phyloP scores from a whole-genome alignment of 2,329 filamentous ascomycete species.

The Hortaea sp. region DNA sequence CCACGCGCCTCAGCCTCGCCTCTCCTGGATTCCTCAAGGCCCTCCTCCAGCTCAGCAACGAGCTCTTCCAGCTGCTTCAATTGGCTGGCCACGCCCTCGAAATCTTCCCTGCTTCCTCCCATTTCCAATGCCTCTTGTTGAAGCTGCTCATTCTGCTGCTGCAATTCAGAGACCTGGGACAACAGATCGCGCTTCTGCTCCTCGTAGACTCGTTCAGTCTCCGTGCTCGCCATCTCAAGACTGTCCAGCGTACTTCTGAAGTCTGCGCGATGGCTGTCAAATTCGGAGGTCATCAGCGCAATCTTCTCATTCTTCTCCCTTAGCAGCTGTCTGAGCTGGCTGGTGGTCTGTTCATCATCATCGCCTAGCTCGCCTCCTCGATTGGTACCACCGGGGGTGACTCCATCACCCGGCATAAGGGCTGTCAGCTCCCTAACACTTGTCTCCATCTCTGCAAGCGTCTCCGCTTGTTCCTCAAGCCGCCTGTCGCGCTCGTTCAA shows the following conservation, averaged over 20 bases:
- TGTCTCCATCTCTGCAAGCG: constrained; percentile 79
- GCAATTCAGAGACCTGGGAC: constrained; percentile 63
- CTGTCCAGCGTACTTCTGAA: constrained; percentile 96
- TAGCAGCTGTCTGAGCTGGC: constrained; percentile 67
- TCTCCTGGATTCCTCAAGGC: constrained; percentile 83
- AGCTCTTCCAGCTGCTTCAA: constrained; percentile 92
- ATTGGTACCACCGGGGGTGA: constrained; percentile 29
- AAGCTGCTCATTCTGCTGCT: constrained; percentile 77
- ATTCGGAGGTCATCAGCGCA: constrained; percentile 81
- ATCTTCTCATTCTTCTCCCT: constrained; percentile 97
- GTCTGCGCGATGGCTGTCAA: constrained; percentile 87
- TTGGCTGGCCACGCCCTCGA: constrained; percentile 81
- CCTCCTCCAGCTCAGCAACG: constrained; percentile 93
- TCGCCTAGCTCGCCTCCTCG: constrained; percentile 54
- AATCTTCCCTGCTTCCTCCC: constrained; percentile 63
- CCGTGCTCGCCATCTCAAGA: constrained; percentile 85
- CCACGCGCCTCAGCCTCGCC: constrained; percentile 92
- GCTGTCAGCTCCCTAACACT: constrained; percentile 72
- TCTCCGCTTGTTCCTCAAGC: constrained; percentile 75
- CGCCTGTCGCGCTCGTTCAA: constrained; percentile 78
- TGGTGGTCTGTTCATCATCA: constrained; percentile 12
- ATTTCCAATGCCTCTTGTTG: constrained; percentile 43
- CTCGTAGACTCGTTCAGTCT: constrained; percentile 94
- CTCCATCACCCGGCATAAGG: constrained; percentile 52
- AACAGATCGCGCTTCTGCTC: constrained; percentile 80